These are phyloP conservation scores for Musa beccarii DNA, from an alignment of 176 grass and related monocot genomes.

Conservation along the genomic window DNA sequence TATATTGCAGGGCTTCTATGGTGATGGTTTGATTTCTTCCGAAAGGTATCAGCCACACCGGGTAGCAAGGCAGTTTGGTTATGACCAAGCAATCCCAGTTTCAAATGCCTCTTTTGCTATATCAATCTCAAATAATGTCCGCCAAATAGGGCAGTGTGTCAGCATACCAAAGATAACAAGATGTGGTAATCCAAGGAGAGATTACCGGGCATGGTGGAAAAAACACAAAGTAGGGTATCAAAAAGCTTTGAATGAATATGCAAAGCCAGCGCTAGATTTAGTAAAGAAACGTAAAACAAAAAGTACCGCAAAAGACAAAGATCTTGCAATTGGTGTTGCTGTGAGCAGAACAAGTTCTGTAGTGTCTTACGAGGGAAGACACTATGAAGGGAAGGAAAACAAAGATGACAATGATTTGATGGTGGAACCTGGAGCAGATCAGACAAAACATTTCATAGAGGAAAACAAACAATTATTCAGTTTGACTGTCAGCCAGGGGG, in stretches of 20 bases:
- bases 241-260: constrained; percentile 1
- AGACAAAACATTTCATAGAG: not conserved
- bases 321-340: not conserved
- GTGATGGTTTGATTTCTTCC: constrained; percentile 21
- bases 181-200: constrained; percentile 32
- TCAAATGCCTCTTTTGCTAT: constrained; percentile 5
- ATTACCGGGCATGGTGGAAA: constrained; percentile 35
- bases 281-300: not conserved
- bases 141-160: not conserved
- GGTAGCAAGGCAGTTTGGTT: constrained; percentile 53
- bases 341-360: not conserved
- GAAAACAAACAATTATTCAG: not conserved
- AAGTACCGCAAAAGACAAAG: not conserved
- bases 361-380: not conserved
- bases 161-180: constrained; percentile 33
- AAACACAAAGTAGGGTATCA: constrained; percentile 7
- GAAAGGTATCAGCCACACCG: constrained; percentile 42
- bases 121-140: not conserved
- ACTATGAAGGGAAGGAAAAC: not conserved
- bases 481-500: not conserved
- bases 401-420: not conserved
- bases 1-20: constrained; percentile 25
- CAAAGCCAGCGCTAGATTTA: not conserved
- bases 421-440: not conserved
- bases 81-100: constrained; percentile 41